Evolutionary conservation across 352 stramenopile species (phyloP), one percentile per base, ranked within the genome.

Genomic region (Globisporangium cederbergense): DNA sequence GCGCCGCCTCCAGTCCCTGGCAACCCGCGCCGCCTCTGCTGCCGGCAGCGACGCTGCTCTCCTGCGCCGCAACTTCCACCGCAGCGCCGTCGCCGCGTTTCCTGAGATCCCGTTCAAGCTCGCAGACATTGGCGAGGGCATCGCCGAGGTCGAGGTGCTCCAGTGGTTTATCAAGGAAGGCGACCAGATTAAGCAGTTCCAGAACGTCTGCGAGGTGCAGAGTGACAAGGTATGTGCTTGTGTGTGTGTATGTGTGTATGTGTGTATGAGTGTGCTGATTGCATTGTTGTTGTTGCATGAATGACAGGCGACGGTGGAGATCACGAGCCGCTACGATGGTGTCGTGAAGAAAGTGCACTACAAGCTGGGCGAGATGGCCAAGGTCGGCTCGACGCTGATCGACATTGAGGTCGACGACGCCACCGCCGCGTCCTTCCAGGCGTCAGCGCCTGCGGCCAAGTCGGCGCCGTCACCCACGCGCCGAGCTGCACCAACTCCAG

Each of bases 81-180:
- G 72, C 50, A 76, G 72, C 30, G 71, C 73, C 4, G 46, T 72
- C 8, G 60, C 64, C 1, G 66, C 70, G n/a, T 74, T 92, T 40
- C 86, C 83, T 4, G 82, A 93, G 70, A 86, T 95, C 68, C 82
- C 83, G 8, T 98, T 97, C 78, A 95, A 95, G 67, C 73, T 97
- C 11, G 92, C 95, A 5, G 97, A 99, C 72, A 99, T 99, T 75
- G 97, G 97, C 59, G 97, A 99, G 72, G 97, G 97, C 18, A 99
- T 99, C 74, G 89, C 93, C 28, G 97, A 99, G 75, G 97, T 99
- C 53, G 97, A 99, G 79, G 70, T 99, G 25, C 79, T 99, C 54
- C 93, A 99, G 78, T 99, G 96, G 97, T 99, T 98, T 66, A 91
- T 99, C 54, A 89, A 96, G 61, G 80, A 86, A 51, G 95, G 95